These are phyloP conservation scores for Mucor indicus DNA, from an alignment of 371 early-diverging fungal genomes.

Conservation along the genomic window DNA sequence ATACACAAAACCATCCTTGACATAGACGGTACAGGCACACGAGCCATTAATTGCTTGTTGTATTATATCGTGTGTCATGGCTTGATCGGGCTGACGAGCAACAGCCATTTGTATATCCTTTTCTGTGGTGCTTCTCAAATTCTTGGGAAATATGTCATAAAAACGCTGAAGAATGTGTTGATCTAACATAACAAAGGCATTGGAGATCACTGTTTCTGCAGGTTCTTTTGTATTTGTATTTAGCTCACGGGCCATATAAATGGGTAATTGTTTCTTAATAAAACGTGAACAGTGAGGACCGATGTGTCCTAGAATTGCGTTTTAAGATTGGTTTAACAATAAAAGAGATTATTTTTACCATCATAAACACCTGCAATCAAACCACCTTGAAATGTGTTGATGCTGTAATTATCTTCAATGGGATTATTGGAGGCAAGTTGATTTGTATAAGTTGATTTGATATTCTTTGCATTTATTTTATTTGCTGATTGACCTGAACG, in stretches of 20 bases:
- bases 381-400: constrained; percentile 22
- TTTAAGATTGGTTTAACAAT: too few relatives aligned
- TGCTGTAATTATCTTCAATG: constrained; percentile 45
- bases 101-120: constrained; percentile 40
- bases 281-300: constrained; percentile 39
- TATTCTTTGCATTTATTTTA: constrained; percentile 1
- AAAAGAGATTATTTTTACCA: constrained; percentile 16
- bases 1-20: constrained; percentile 70
- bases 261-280: constrained; percentile 39
- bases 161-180: constrained; percentile 59
- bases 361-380: constrained; percentile 51
- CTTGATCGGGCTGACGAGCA: constrained; percentile 32
- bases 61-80: constrained; percentile 29
- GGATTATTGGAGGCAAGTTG: constrained; percentile 44
- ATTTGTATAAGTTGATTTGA: constrained; percentile 37
- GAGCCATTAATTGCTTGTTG: constrained; percentile 70
- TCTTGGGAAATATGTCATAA: constrained; percentile 43
- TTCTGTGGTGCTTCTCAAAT: constrained; percentile 29
- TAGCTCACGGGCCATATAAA: constrained; percentile 42
- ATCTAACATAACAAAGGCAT: constrained; percentile 56
- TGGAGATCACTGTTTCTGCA: constrained; percentile 40
- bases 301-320: constrained; percentile 50
- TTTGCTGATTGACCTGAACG: constrained; percentile 30
- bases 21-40: constrained; percentile 74
- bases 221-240: constrained; percentile 1